Evolutionary conservation across 768 basidiomycete species (phyloP).

Genomic region (Pholiota microspora): DNA sequence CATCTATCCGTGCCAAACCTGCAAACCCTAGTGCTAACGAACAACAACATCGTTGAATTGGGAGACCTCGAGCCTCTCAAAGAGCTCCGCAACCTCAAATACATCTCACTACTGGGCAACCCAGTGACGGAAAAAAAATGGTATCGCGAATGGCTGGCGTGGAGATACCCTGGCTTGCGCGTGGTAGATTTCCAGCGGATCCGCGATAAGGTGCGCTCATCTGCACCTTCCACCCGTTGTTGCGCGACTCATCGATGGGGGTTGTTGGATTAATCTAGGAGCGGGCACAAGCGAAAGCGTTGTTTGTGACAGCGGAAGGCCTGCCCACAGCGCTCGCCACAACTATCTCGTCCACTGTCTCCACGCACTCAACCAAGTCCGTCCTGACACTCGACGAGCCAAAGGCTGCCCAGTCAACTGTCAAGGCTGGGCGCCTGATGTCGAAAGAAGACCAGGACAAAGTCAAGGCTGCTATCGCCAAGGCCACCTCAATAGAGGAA

Average conservation of each 20-base stretch:
- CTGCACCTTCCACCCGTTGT: slow-evolving; percentile 28
- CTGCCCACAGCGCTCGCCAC: slow-evolving; percentile 80
- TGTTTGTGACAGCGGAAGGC: slow-evolving; percentile 81
- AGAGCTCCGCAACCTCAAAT: slow-evolving; percentile 71
- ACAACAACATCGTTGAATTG: slow-evolving; percentile 76
- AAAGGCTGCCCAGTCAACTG: slow-evolving; percentile 49
- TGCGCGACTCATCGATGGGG: slow-evolving; percentile 9
- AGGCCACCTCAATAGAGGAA: slow-evolving; percentile 90
- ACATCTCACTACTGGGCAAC: slow-evolving; percentile 75
- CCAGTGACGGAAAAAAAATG: slow-evolving; percentile 90
- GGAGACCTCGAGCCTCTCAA: slow-evolving; percentile 85
- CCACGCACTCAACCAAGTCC: slow-evolving; percentile 61
- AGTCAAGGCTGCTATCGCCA: slow-evolving; percentile 84
- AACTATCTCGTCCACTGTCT: slow-evolving; percentile 70
- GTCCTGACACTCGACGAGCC: slow-evolving; percentile 76
- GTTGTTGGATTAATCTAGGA: slow-evolving; percentile 50
- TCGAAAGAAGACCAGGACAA: slow-evolving; percentile 89
- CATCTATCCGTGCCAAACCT: slow-evolving; percentile 85
- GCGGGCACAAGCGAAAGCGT: slow-evolving; percentile 64
- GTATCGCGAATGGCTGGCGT: slow-evolving; percentile 96
- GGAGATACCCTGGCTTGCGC: slow-evolving; percentile 82
- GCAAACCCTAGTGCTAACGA: slow-evolving; percentile 77
- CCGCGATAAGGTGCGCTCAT: slow-evolving; percentile 82
- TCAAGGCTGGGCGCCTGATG: slow-evolving; percentile 83
- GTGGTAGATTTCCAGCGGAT: slow-evolving; percentile 95